Evolutionary conservation across 2,329 filamentous ascomycete genomes (phyloP).

Genomic region (Penicillium sp.): DNA sequence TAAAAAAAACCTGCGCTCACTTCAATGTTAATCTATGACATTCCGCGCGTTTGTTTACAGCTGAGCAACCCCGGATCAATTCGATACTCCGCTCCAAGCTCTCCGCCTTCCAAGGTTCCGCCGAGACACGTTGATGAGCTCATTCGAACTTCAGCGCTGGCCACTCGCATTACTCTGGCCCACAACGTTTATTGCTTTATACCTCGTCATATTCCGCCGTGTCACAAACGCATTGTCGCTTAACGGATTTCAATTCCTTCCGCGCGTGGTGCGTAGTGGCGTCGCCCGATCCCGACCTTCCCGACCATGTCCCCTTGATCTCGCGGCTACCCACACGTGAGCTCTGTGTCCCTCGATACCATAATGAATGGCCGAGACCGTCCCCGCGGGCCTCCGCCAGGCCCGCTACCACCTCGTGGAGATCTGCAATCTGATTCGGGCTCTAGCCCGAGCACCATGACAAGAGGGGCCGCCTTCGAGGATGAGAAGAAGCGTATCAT

Average conservation of each 20-base stretch:
- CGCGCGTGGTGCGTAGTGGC: conserved; percentile 14
- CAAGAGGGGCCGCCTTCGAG: conserved; percentile 80
- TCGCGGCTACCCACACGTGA: conserved; percentile 27
- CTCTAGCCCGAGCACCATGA: conserved; percentile 36
- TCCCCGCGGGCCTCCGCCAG: conserved; percentile 34
- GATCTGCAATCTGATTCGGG: conserved; percentile 36
- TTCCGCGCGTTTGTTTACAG: not conserved
- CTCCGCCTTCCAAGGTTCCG: conserved; percentile 29
- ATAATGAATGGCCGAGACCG: conserved; percentile 43
- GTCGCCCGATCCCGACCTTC: conserved; percentile 18
- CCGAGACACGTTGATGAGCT: conserved; percentile 19
- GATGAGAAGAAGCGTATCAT: conserved; percentile 95
- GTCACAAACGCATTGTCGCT: not conserved
- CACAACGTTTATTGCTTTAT: conserved; percentile 6
- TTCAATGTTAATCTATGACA: not conserved
- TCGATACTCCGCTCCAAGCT: conserved; percentile 27
- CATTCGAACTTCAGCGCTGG: conserved; percentile 15
- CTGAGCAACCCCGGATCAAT: conserved; percentile 16
- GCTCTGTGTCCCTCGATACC: conserved; percentile 20
- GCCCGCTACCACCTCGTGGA: conserved; percentile 31
- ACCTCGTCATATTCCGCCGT: not conserved
- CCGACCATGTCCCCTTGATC: conserved; percentile 38
- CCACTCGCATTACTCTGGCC: conserved; percentile 13
- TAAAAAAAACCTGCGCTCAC: not conserved
- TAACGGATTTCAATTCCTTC: conserved; percentile 6